Evolutionary conservation across 176 grass and related monocot genomes (phyloP).

Genomic region (Dactylis glomerata): DNA sequence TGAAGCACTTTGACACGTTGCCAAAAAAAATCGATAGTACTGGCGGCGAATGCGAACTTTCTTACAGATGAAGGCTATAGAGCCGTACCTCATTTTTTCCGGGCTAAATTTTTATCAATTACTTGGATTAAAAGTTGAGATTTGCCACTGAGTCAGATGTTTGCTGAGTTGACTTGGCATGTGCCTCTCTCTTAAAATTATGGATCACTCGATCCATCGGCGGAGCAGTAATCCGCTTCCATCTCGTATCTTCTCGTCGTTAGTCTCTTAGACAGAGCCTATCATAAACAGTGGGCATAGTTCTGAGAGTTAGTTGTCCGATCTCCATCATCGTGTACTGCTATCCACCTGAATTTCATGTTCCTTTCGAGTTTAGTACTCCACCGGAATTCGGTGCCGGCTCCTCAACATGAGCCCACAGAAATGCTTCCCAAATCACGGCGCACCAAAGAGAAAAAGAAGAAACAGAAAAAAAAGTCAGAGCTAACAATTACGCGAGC

Average conservation of each 20-base stretch:
- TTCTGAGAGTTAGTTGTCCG: background rate
- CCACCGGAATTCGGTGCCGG: slow-evolving; percentile 22
- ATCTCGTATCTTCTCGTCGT: background rate
- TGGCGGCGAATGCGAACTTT: background rate
- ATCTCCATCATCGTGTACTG: background rate
- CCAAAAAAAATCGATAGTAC: no score
- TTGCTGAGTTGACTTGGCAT: background rate
- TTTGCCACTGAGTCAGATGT: background rate
- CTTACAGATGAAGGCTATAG: background rate
- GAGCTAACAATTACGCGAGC: background rate
- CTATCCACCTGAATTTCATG: background rate
- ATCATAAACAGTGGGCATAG: background rate
- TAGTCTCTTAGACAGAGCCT: background rate
- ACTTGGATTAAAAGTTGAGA: background rate
- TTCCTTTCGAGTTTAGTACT: background rate
- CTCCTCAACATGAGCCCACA: background rate
- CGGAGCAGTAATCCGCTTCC: no score
- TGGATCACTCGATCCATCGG: no score
- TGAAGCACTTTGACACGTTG: no score
- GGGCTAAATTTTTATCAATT: background rate
- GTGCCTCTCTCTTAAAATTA: background rate
- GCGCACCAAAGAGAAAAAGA: background rate
- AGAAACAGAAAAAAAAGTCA: background rate
- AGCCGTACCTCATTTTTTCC: background rate
- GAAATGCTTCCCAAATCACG: slow-evolving; percentile 4